Evolutionary conservation across 2,329 filamentous ascomycete species (phyloP).

Genomic region (Dendryphion nanum): DNA sequence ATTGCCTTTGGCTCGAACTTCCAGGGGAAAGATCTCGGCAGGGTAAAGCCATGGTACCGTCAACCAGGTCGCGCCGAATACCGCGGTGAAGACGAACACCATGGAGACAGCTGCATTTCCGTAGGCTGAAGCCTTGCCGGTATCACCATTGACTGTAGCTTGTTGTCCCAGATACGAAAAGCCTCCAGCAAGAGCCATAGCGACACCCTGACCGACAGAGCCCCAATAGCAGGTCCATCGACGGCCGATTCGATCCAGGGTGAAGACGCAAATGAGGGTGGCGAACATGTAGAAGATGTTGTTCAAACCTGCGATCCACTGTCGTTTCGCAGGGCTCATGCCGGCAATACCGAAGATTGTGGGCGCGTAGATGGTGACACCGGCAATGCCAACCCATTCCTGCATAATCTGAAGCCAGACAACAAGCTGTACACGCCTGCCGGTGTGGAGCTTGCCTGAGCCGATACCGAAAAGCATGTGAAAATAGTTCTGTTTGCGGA

Average conservation of each 20-base stretch:
- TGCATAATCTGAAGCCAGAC: slow-evolving; percentile 72
- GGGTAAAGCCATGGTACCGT: slow-evolving; percentile 61
- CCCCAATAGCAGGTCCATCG: slow-evolving; percentile 53
- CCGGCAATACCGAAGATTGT: slow-evolving; percentile 67
- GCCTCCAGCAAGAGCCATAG: slow-evolving; percentile 3
- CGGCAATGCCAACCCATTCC: slow-evolving; percentile 69
- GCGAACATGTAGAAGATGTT: slow-evolving; percentile 61
- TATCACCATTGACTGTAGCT: background rate
- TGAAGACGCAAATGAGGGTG: slow-evolving; percentile 68
- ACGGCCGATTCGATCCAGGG: slow-evolving; percentile 66
- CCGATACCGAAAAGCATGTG: slow-evolving; percentile 67
- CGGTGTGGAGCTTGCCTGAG: slow-evolving; percentile 65
- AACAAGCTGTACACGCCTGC: slow-evolving; percentile 66
- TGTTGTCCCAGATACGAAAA: background rate
- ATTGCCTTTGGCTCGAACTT: slow-evolving; percentile 71
- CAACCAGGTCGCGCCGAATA: slow-evolving; percentile 65
- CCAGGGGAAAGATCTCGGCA: slow-evolving; percentile 71
- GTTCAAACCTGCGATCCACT: slow-evolving; percentile 45
- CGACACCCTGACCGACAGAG: slow-evolving; percentile 20
- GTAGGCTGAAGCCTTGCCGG: slow-evolving; percentile 31
- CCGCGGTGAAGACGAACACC: slow-evolving; percentile 66
- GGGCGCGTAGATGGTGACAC: slow-evolving; percentile 58
- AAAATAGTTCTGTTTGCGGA: slow-evolving; percentile 58
- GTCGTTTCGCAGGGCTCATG: slow-evolving; percentile 51
- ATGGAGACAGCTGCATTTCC: slow-evolving; percentile 67